Evolutionary conservation across 768 basidiomycete species (phyloP).

Genomic region (Hericium coralloides): DNA sequence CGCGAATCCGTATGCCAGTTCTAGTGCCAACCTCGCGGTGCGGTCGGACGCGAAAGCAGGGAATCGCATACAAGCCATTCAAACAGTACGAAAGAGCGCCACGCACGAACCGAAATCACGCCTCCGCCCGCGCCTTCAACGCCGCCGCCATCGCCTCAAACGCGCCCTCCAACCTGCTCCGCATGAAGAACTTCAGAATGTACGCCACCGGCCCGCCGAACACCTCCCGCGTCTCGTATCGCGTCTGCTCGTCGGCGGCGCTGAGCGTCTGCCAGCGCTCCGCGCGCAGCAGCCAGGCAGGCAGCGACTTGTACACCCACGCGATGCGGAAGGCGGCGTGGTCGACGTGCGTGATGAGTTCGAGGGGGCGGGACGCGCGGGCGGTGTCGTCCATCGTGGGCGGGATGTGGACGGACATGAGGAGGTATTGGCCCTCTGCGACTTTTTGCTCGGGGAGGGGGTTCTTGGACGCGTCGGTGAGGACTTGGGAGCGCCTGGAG

Average conservation of each 20-base stretch:
- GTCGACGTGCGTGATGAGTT: slow-evolving; percentile 35
- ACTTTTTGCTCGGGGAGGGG: slow-evolving; percentile 41
- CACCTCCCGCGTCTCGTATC: slow-evolving; percentile 57
- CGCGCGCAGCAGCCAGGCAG: slow-evolving; percentile 39
- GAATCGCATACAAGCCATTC: background rate
- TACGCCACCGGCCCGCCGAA: slow-evolving; percentile 51
- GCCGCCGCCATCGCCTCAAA: slow-evolving; percentile 49
- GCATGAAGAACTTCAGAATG: slow-evolving; percentile 36
- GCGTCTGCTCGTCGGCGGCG: slow-evolving; percentile 42
- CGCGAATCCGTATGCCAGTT: no score
- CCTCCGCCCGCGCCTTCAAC: slow-evolving; percentile 44
- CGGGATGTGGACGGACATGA: slow-evolving; percentile 48
- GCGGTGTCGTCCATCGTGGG: slow-evolving; percentile 42
- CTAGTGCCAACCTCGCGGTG: no score
- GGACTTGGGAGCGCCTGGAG: slow-evolving; percentile 39
- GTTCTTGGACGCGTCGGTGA: slow-evolving; percentile 32
- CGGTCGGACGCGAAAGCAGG: no score
- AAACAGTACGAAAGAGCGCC: background rate
- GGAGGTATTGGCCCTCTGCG: slow-evolving; percentile 36
- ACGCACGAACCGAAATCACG: background rate
- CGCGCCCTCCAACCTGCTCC: slow-evolving; percentile 32
- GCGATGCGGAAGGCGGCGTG: slow-evolving; percentile 44
- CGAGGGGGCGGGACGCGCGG: slow-evolving; percentile 32
- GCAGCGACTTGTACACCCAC: slow-evolving; percentile 38
- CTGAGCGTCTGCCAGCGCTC: slow-evolving; percentile 59